Conservation (phyloP, 495 filamentous ascomycete species). For the Penicillium crystallinum region DNA sequence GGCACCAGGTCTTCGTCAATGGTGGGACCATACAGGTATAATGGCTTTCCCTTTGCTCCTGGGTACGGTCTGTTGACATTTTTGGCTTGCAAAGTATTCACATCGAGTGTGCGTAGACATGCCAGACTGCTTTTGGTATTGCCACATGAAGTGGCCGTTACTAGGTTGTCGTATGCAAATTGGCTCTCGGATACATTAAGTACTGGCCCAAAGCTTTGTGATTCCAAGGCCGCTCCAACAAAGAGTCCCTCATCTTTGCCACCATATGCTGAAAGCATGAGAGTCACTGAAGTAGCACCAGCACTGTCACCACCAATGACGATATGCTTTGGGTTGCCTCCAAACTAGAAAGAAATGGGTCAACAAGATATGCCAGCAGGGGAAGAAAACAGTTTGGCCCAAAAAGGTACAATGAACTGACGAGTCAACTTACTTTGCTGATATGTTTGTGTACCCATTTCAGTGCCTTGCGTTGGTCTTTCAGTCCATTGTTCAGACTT, state of each 20-base stretch:
- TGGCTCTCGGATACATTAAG: constrained; percentile 56
- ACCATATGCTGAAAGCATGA: constrained; percentile 62
- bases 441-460: constrained; percentile 68
- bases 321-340: constrained; percentile 66
- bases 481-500: constrained; percentile 64
- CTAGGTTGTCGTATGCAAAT: constrained; percentile 60
- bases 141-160: constrained; percentile 51
- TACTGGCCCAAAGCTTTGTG: constrained; percentile 59
- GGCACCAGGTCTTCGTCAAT: constrained; percentile 55
- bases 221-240: constrained; percentile 59
- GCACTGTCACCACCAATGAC: constrained; percentile 70
- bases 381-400: not conserved
- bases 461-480: constrained; percentile 63
- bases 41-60: constrained; percentile 36
- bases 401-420: not conserved
- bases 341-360: constrained; percentile 46
- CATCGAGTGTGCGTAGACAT: constrained; percentile 52
- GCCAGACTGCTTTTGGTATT: constrained; percentile 42
- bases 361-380: not conserved
- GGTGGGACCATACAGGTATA: constrained; percentile 57
- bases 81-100: constrained; percentile 44
- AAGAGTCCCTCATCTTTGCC: constrained; percentile 53
- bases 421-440: constrained; percentile 32
- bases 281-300: constrained; percentile 60
- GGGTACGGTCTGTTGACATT: constrained; percentile 55